Percentiles rank a stretch among this genome's conserved stretches.
Evolutionary conservation across 129 eudicot species (phyloP).

Genomic region (carrot (Daucus carota)): DNA sequence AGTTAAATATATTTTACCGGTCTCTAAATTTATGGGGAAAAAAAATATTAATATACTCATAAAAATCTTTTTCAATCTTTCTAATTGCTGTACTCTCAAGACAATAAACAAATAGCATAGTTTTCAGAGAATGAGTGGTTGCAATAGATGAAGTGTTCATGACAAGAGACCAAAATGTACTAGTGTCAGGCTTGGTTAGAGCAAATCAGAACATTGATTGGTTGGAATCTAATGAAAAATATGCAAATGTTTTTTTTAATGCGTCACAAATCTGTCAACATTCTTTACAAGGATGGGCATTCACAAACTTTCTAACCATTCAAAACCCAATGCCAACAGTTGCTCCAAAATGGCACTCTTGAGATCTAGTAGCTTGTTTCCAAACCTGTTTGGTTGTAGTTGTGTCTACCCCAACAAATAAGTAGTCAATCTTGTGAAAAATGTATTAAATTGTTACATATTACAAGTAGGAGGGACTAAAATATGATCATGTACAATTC

Average conservation of each 20-base stretch:
- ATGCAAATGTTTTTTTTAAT: not conserved
- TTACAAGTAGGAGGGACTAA: not conserved
- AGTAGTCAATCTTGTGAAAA: not conserved
- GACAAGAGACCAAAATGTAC: not conserved
- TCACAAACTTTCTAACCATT: not conserved
- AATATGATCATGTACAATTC: not conserved
- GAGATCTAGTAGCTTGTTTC: slow-evolving; percentile 3
- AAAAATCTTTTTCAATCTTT: not conserved
- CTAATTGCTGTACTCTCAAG: not conserved
- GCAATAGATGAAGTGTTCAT: not conserved
- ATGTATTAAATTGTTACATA: not conserved
- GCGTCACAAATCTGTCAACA: not conserved
- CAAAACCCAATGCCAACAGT: not conserved
- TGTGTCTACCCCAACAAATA: not conserved
- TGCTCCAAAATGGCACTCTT: not conserved
- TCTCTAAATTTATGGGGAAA: no score
- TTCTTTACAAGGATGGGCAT: not conserved
- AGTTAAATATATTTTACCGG: not conserved
- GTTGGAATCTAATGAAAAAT: slow-evolving; percentile 3
- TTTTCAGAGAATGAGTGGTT: not conserved
- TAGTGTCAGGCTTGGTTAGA: slow-evolving; percentile 3
- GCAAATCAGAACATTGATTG: slow-evolving; percentile 2
- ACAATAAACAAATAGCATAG: not conserved
- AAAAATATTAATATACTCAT: no score
- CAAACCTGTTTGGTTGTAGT: not conserved